Base-by-base conservation (phyloP, 1,284 basidiomycete species). In the Sphagnurus paluster region DNA sequence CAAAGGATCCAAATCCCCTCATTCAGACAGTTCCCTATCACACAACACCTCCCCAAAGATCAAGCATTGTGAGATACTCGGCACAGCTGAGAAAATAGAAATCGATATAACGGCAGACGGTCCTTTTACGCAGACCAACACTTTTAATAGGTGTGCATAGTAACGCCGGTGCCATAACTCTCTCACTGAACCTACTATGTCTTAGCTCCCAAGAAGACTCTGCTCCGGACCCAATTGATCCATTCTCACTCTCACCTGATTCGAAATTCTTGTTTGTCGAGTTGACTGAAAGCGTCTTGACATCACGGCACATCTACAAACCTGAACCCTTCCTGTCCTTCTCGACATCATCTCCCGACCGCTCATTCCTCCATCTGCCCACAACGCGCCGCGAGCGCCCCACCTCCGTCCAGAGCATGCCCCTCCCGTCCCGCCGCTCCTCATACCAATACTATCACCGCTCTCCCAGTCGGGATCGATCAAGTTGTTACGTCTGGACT, bases 251-350 rank as follows among this genome's bases (percentile, higher is more conserved):
- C 2, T 72, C 68, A 3, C 68, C 67, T 2, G 58, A 68, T 46
- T 67, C 70, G 13, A 68, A 64, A 42, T 72, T 71, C 13, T 65
- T 69, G 52, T 74, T 72, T 57, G 64, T 69, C 28, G 72, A 73
- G 33, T 52, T 54, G 19, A 50, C 53, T 39, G 61, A 54, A 46
- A 61, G 50, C 44, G 61, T 46, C 39, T 51, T 35, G 26, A 48
- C 37, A 26, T 47, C 43, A 53, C 26, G 47, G n/a, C 14, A 20
- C 14, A 16, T 56, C 14, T 51, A 63, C 25, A 63, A 66, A 54
- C 58, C 59, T 32, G 68, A 71, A 44, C 74, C 75, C 2, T 72
- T 74, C 59, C 65, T 76, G 42, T 74, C 72, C 19, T 59, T 75
- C 50, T 64, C 69, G 16, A 62, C 59, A 30, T 60, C 68, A n/a